Evolutionary conservation across 2,329 filamentous ascomycete species (phyloP).

Genomic region (Rhexocercosporidium sp.): DNA sequence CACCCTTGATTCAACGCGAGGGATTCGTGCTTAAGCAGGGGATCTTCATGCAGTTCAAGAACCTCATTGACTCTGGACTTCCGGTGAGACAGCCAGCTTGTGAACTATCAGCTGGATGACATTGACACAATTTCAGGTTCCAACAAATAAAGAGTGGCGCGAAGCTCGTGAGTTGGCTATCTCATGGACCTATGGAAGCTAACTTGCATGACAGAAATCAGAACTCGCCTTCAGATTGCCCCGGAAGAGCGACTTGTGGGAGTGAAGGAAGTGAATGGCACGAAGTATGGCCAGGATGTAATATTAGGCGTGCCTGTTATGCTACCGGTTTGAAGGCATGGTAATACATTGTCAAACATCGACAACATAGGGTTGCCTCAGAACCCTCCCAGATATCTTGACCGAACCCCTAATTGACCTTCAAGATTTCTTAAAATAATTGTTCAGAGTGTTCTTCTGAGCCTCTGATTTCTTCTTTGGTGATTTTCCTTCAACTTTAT

Average conservation of each 20-base stretch:
- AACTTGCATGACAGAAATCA: slow-evolving; percentile 22
- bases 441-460: slow-evolving; percentile 60
- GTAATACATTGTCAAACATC: too few species aligned
- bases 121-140: not conserved
- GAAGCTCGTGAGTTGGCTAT: slow-evolving; percentile 40
- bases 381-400: too few species aligned
- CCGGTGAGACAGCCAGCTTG: slow-evolving; percentile 30
- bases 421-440: slow-evolving; percentile 56
- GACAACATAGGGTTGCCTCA: too few species aligned
- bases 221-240: slow-evolving; percentile 22
- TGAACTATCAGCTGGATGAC: not conserved
- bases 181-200: slow-evolving; percentile 1
- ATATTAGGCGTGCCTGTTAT: slow-evolving; percentile 28
- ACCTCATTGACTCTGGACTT: slow-evolving; percentile 46
- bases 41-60: slow-evolving; percentile 53
- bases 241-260: slow-evolving; percentile 29
- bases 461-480: slow-evolving; percentile 44
- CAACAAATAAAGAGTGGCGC: slow-evolving; percentile 47
- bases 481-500: slow-evolving; percentile 43
- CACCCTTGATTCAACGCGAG: slow-evolving; percentile 48
- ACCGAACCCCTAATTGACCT: too few species aligned
- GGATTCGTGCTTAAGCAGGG: slow-evolving; percentile 52
- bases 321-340: slow-evolving; percentile 21
- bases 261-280: slow-evolving; percentile 30
- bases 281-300: slow-evolving; percentile 27